A percentile compares a stretch with the other conserved stretches of the same genome.
Conservation (phyloP, 2,329 filamentous ascomycete species). For the Fusarium sp. region DNA sequence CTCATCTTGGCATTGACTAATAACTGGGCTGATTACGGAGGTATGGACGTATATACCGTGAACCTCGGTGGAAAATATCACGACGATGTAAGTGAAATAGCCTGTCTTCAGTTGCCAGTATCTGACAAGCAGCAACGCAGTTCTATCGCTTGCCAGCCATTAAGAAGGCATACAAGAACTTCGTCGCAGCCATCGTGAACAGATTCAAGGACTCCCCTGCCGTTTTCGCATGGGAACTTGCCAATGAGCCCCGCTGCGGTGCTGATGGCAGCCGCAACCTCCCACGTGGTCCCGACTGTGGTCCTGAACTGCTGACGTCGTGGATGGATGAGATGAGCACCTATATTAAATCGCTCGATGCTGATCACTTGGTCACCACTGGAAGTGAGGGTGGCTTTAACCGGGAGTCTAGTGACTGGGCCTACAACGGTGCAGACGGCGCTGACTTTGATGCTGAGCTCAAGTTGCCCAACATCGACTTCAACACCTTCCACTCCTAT, state of each 20-base stretch:
- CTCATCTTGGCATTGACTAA: conserved; percentile 67
- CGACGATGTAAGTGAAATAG: conserved; percentile 3
- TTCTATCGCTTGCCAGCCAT: conserved; percentile 64
- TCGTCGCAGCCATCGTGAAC: conserved; percentile 69
- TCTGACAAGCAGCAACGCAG: conserved; percentile 31
- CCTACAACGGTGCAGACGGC: conserved; percentile 62
- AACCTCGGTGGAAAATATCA: conserved; percentile 64
- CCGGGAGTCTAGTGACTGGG: conserved; percentile 55
- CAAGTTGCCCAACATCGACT: conserved; percentile 61
- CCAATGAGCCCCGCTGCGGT: conserved; percentile 69
- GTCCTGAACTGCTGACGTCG: conserved; percentile 55
- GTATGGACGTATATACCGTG: conserved; percentile 68
- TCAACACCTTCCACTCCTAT: conserved; percentile 67
- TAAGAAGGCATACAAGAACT: conserved; percentile 66
- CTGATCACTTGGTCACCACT: conserved; percentile 65
- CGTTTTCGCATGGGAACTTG: conserved; percentile 76
- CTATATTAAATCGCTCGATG: conserved; percentile 65
- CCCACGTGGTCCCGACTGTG: conserved; percentile 55
- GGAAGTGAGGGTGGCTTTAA: conserved; percentile 72
- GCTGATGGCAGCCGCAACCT: conserved; percentile 60
- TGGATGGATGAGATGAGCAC: conserved; percentile 68
- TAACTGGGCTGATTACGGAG: conserved; percentile 69
- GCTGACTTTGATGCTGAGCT: conserved; percentile 65
- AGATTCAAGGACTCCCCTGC: conserved; percentile 70
- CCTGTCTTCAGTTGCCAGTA: accelerated